Evolutionary conservation across 2,329 filamentous ascomycete species (phyloP), one percentile per base, ranked within the genome.

Genomic region (Pyrenochaeta sp.): DNA sequence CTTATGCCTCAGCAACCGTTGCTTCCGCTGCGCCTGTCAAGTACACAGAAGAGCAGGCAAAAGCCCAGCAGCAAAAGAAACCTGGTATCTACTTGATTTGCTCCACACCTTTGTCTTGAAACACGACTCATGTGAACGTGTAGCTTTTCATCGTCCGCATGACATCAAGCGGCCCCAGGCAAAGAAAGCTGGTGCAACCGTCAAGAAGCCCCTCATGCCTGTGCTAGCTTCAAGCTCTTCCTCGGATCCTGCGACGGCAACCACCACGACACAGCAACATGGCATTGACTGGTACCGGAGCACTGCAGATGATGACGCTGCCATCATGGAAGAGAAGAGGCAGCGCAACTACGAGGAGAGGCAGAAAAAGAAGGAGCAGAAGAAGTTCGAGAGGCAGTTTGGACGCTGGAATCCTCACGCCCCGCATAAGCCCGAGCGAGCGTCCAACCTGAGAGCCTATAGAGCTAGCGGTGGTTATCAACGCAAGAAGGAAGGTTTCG

Each of bases 251-350:
- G 56, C 59, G 4, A 52, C 70, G 25, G 50, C 59, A 30, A 36
- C 58, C 32, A 45, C 59, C 27, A 54, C 51, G 9, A 15, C 59
- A 27, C 65, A 72, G 50, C 67, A 68, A 49, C 66, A 66, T 57
- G 62, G 62, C 24, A 65, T 72, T 58, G 66, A 73, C 45, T 74
- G 65, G 47, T 74, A 97, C 77, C 97, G 93, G 91, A 86, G 86
- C 1, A 88, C 87, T 48, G 90, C 92, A n/a, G 92, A 96, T 66
- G 91, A 96, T 54, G 92, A 92, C 69, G 84, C 86, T 28, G 85
- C 87, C 64, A 84, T 83, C 62, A 86, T 88, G 61, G 92, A 92
- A 73, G 83, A 82, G 44, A 81, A 78, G 22, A 85, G 90, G 71
- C 91, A 91, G 78, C 86, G 88, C 54, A 87, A 91, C 72, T 88